Conservation (phyloP, 2,329 filamentous ascomycete genomes). For the Neonectria magnoliae region DNA sequence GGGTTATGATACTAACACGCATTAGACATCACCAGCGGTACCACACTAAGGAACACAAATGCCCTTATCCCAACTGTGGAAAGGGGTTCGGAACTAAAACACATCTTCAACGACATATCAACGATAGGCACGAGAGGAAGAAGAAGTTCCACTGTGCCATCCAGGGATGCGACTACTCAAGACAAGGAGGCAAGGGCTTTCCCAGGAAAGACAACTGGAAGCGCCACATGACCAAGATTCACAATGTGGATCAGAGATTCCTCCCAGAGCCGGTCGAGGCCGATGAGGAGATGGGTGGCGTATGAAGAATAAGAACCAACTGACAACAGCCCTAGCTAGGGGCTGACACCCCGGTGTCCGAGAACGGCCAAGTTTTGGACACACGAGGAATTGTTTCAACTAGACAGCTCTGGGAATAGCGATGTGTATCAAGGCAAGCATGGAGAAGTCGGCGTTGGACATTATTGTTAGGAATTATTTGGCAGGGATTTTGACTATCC, state of each 20-base stretch:
- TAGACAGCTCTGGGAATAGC: conserved; percentile 16
- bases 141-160: conserved; percentile 69
- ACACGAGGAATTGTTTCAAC: conserved; percentile 7
- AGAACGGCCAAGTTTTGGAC: not conserved
- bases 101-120: conserved; percentile 69
- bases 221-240: conserved; percentile 70
- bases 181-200: conserved; percentile 65
- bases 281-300: conserved; percentile 47
- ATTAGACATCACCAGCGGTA: conserved; percentile 69
- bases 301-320: conserved; percentile 18
- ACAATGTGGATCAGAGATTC: conserved; percentile 54
- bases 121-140: conserved; percentile 69
- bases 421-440: conserved; percentile 17
- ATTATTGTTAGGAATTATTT: conserved; percentile 12
- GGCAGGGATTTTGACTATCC: not conserved
- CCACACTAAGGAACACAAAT: conserved; percentile 68
- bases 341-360: not conserved
- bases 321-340: not conserved
- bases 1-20: not conserved
- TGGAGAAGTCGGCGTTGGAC: conserved; percentile 17
- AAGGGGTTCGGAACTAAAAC: conserved; percentile 71
- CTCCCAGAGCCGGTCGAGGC: conserved; percentile 56
- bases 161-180: conserved; percentile 65
- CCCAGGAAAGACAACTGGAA: conserved; percentile 72
- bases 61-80: conserved; percentile 61